Conservation (phyloP, 306 rosid genomes). For the Cucumis sativus region DNA sequence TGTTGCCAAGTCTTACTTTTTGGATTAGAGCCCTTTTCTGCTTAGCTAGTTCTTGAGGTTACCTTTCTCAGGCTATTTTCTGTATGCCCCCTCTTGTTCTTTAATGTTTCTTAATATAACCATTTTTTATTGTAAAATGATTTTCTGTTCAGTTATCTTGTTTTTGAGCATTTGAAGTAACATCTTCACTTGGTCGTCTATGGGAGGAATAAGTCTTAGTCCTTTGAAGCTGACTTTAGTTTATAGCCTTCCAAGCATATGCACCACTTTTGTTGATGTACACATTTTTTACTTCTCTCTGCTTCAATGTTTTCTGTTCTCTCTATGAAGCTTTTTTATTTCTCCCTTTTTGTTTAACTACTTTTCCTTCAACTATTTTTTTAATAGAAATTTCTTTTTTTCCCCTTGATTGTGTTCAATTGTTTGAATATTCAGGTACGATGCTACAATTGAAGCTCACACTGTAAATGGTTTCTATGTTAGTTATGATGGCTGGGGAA, state of each 20-base stretch:
- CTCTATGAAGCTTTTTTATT: not conserved
- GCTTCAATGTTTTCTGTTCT: not conserved
- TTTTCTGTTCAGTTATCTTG: not conserved
- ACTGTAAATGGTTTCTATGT: conserved; percentile 76
- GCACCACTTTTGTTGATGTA: not conserved
- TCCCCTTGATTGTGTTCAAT: conserved; percentile 16
- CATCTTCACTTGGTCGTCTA: not conserved
- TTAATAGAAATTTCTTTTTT: too few species aligned
- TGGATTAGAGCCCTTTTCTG: not conserved
- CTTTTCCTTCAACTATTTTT: conserved; percentile 5
- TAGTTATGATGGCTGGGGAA: conserved; percentile 76
- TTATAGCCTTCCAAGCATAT: not conserved
- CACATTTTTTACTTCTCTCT: not conserved
- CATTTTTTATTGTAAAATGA: not conserved
- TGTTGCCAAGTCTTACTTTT: not conserved
- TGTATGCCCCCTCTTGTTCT: not conserved
- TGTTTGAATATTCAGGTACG: conserved; percentile 63
- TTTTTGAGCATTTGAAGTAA: not conserved
- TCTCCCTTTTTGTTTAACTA: conserved; percentile 9
- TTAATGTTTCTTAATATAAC: not conserved
- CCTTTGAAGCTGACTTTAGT: not conserved
- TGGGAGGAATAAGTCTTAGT: not conserved
- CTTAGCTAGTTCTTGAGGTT: not conserved
- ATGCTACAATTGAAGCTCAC: conserved; percentile 64
- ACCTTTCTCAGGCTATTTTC: not conserved